phyloP scores from a whole-genome alignment of 1,284 basidiomycete species.

The Tilletia setariae region DNA sequence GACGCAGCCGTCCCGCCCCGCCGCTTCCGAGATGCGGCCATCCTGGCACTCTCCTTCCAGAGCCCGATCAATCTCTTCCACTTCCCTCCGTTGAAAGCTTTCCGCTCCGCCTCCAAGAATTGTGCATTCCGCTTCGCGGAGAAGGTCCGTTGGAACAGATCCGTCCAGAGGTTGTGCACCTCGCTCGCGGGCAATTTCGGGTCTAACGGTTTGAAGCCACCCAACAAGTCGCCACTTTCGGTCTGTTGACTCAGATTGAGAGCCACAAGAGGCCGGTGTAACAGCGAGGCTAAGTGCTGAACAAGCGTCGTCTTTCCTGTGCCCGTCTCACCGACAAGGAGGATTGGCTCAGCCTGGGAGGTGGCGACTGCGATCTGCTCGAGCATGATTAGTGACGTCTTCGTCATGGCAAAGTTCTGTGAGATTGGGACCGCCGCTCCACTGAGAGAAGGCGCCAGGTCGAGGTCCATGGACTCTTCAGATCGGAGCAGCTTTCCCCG shows the following conservation, averaged over 20 bases:
- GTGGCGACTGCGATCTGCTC: conserved; percentile 77
- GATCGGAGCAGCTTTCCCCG: conserved; percentile 33
- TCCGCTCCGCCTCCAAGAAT: conserved; percentile 79
- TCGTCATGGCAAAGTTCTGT: conserved; percentile 75
- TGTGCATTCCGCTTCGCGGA: conserved; percentile 84
- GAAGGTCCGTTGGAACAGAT: conserved; percentile 82
- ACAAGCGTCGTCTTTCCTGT: conserved; percentile 96
- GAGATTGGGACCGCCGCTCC: conserved; percentile 24
- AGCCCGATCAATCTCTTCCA: conserved; percentile 81
- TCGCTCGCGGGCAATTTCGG: conserved; percentile 66
- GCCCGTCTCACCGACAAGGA: conserved; percentile 95
- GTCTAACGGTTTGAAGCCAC: conserved; percentile 93
- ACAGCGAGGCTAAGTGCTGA: conserved; percentile 78
- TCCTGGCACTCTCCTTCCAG: conserved; percentile 74
- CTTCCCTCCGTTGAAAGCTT: conserved; percentile 74
- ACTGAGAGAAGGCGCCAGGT: background rate
- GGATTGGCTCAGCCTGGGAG: conserved; percentile 73
- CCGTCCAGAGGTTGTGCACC: conserved; percentile 74
- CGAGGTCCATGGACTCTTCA: background rate
- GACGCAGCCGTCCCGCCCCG: background rate
- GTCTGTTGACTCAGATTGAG: conserved; percentile 96
- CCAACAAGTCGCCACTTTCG: conserved; percentile 87
- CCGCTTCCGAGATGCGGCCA: conserved; percentile 50
- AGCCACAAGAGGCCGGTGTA: conserved; percentile 74
- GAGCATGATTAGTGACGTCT: conserved; percentile 75